Base-by-base conservation (phyloP, 306 rosid species). In the Lathyrus oleraceus region DNA sequence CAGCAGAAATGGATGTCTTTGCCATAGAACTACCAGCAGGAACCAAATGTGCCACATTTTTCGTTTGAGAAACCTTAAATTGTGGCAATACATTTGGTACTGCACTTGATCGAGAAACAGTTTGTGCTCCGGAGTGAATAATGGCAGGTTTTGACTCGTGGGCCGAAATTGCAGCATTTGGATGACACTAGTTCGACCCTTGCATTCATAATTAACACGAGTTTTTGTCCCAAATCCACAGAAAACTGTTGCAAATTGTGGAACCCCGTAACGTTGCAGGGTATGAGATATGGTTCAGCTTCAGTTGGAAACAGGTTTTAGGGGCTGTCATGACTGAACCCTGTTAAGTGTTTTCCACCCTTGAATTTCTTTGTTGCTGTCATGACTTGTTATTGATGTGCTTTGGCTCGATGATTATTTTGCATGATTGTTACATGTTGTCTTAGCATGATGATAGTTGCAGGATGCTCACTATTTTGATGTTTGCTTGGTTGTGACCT, bases 221-320 rank as follows among this genome's bases (percentile, higher is more conserved):
- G 87, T 77, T 88, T 94, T 94, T 27, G 92, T 85, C 43, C 97
- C 98, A 9, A 94, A 85, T 53, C 92, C 92, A 79, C 98, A 94
- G 77, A 91, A 94, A 70, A 38, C 69, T 6, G 92, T 83, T 67
- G 96, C 95, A 75, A 90, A 86, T 62, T 20, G 77, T 42, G 96
- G 75, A 79, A 90, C 89, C 53, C 98, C 98, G 75, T 94, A 61
- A 75, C 81, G 73, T 72, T 67, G 85, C 83, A 94, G 80, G 52
- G 87, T 90, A 66, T 86, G 81, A 14, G 79, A 83, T 80, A 94
- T 76, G 73, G 87, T 81, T 40, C 79, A 83, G 49, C n/a, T n/a
- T n/a, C n/a, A n/a, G n/a, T n/a, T n/a, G n/a, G n/a, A n/a, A n/a
- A n/a, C n/a, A n/a, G n/a, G n/a, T n/a, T n/a, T n/a, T n/a, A n/a